phyloP scores from a whole-genome alignment of 768 basidiomycete genomes.

The Boletus subcaerulescens region DNA sequence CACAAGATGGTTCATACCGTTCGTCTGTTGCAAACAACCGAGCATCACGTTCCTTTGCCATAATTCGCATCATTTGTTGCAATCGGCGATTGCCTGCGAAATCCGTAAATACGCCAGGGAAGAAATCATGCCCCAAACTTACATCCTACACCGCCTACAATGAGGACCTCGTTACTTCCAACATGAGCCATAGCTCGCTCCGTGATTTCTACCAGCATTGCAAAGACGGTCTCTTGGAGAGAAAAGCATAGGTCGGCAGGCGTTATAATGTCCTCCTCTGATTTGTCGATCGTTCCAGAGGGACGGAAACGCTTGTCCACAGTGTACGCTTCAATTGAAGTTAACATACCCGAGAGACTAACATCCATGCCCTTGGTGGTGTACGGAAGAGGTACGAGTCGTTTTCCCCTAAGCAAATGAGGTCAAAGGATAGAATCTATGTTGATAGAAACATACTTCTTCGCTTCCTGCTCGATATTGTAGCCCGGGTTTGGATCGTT shows the following conservation, averaged over 20 bases:
- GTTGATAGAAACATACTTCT: conserved; percentile 52
- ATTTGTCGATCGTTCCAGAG: conserved; percentile 35
- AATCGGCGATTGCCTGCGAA: conserved; percentile 82
- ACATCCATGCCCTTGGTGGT: conserved; percentile 99
- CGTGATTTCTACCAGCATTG: conserved; percentile 99
- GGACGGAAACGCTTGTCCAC: conserved; percentile 79
- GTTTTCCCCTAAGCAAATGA: conserved; percentile 61
- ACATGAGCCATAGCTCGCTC: conserved; percentile 99
- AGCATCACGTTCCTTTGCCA: conserved; percentile 89
- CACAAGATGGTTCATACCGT: conserved; percentile 47
- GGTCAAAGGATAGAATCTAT: not conserved
- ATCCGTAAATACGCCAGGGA: not conserved
- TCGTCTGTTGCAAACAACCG: conserved; percentile 95
- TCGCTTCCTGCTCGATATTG: conserved; percentile 96
- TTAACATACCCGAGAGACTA: conserved; percentile 91
- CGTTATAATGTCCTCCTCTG: conserved; percentile 70
- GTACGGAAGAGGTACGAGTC: conserved; percentile 83
- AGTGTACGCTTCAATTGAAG: conserved; percentile 85
- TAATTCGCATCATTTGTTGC: conserved; percentile 98
- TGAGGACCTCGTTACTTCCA: conserved; percentile 90
- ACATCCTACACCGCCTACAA: conserved; percentile 99
- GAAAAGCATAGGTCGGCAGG: conserved; percentile 97
- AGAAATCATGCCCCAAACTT: conserved; percentile 34
- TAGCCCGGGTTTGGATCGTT: conserved; percentile 97
- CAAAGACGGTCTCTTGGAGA: conserved; percentile 93